Conservation (phyloP, 2,329 filamentous ascomycete genomes). For the Colletotrichum zoysiae region DNA sequence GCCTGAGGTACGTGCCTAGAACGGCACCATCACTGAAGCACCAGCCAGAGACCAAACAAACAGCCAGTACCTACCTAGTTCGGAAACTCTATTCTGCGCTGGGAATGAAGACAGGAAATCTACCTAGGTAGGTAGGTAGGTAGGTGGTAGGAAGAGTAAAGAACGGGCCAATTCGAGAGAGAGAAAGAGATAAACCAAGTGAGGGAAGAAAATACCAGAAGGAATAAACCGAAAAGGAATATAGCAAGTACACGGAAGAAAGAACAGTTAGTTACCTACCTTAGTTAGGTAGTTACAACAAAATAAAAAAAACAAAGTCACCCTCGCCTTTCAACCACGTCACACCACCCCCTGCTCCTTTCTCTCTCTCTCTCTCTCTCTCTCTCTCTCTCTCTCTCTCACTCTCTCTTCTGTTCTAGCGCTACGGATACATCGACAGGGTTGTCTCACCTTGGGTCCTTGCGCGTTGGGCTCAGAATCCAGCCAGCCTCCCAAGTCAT, state of each 20-base stretch:
- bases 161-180: too few relatives aligned
- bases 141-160: too few relatives aligned
- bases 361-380: neutral
- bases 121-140: too few relatives aligned
- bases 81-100: too few relatives aligned
- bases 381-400: neutral
- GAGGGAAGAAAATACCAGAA: neutral
- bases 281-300: neutral
- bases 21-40: neutral
- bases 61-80: neutral
- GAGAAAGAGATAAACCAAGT: neutral
- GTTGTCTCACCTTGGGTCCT: constrained; percentile 30
- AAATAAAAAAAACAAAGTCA: neutral
- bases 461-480: constrained; percentile 39
- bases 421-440: constrained; percentile 27
- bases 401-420: neutral
- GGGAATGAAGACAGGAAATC: too few relatives aligned
- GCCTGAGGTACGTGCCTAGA: neutral
- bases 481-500: constrained; percentile 41
- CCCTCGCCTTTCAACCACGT: constrained; percentile 35
- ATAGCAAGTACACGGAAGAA: neutral
- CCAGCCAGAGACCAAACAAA: neutral
- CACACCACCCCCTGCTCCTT: constrained; percentile 31
- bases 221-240: neutral
- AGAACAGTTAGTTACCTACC: neutral